Base-by-base conservation (phyloP, 768 basidiomycete species). In the Cystofilobasidium bisporidii region DNA sequence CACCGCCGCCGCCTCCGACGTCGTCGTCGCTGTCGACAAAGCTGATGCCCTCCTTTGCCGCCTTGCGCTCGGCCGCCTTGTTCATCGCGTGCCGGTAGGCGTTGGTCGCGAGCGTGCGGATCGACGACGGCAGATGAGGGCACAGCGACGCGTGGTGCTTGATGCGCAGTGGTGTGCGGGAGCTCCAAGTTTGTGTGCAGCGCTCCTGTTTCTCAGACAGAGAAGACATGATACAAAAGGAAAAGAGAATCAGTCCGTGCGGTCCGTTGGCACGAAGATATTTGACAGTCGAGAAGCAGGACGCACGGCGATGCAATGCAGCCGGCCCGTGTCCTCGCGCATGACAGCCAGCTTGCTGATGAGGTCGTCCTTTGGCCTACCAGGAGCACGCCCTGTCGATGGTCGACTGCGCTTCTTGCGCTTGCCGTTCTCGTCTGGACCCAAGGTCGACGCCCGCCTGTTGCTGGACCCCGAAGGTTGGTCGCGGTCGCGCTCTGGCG, bases 111-210 rank as follows among this genome's bases (percentile, higher is more conserved):
- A 40, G 6, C 22, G 57, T 18, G 4, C 57, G 32, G 5, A 18
- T 59, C 24, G 57, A 3, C 10, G 22, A 22, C 9, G 57, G 57
- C 17, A 59, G 57, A 30, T 59, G 57, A 4, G 57, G 38, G 38
- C 57, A 59, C 15, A 59, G 3, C 15, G 57, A 33, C 5, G 57
- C 57, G 38, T 59, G 57, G 38, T 33, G 32, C 57, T 59, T 59
- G 57, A 40, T 33, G 22, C 57, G 57, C 24, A 59, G 30, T 3
- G 38, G 57, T 9, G 32, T 33, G 10, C 57, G 9, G 30, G 32
- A 33, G 14, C 4, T 4, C 38, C 32, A 59, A 30, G 32, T 33
- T 30, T 33, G 57, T 9, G 32, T 33, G 30, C 38, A 40, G 17
- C 57, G 20, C 15, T 59, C 32, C 57, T 30, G n/a, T n/a, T n/a